Base-by-base conservation (phyloP, 1,284 basidiomycete species). In the Exsudoporus floridanus region DNA sequence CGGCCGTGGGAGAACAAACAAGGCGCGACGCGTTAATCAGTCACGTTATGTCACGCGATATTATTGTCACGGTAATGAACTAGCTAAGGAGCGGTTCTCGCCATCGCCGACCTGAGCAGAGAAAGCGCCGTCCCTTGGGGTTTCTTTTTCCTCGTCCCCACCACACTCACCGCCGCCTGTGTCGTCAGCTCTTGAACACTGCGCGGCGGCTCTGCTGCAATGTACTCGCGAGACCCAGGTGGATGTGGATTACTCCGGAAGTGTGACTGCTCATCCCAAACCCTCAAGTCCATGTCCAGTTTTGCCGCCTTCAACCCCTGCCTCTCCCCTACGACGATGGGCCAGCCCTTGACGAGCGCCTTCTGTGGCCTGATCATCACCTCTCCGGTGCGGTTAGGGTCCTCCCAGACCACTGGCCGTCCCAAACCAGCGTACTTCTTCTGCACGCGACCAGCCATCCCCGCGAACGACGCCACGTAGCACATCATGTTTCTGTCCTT, bases 191-290 rank as follows among this genome's bases (percentile, higher is more conserved):
- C 60, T 30, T 69, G 44, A 2, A 64, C 52, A 5, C 19, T 67
- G 6, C 46, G 63, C 18, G 53, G 55, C 0, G 70, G 64, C 36
- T 71, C 71, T 21, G 67, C 69, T 12, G 58, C 49, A 23, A 70
- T 67, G 51, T 79, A 69, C 71, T 41, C 69, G 64, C 49, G 68
- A 60, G 57, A 72, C 57, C 77, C 77, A 69, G 50, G 74, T 60
- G 35, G 58, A 60, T 58, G 56, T 7, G 67, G 67, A 36, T 69
- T 72, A 56, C 68, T 70, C 44, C 61, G 60, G 16, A 28, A 46
- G 50, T 69, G 67, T 16, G 57, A 58, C 40, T 56, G 60, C 21
- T 37, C 27, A 7, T 68, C 60, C 55, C 60, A 69, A 7, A 64
- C 66, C 49, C 51, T 65, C 27, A 75, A 54, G 18, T 71, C 49